Conservation (phyloP, 805 yeast species). For the Yamadazyma nakazawae region DNA sequence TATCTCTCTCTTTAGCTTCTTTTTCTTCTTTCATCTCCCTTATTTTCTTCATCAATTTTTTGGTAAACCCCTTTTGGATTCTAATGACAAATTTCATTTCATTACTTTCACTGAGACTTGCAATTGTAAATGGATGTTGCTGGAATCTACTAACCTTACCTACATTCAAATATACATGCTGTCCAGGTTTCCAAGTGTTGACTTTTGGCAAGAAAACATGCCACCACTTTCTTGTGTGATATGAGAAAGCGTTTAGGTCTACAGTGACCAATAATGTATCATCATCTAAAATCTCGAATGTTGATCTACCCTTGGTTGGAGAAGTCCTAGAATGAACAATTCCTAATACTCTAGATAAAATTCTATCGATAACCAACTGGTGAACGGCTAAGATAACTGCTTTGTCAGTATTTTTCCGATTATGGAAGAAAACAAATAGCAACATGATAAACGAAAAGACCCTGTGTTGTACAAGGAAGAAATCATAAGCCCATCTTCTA, state of each 20-base stretch:
- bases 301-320: conserved; percentile 38
- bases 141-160: conserved; percentile 35
- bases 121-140: conserved; percentile 48
- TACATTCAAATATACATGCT: conserved; percentile 43
- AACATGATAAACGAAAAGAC: conserved; percentile 41
- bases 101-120: conserved; percentile 35
- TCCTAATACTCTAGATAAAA: conserved; percentile 26
- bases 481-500: conserved; percentile 39
- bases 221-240: conserved; percentile 24
- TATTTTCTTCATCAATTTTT: conserved; percentile 28
- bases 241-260: conserved; percentile 25
- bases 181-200: conserved; percentile 47
- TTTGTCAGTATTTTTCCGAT: conserved; percentile 26
- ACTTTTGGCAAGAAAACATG: conserved; percentile 30
- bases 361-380: conserved; percentile 39
- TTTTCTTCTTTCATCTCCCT: conserved; percentile 17
- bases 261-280: conserved; percentile 37
- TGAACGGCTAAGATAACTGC: conserved; percentile 41
- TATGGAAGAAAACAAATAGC: conserved; percentile 41
- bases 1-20: conserved; percentile 9
- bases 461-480: conserved; percentile 43
- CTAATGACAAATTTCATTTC: conserved; percentile 41
- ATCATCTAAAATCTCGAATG: conserved; percentile 39
- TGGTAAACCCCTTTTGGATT: conserved; percentile 43
- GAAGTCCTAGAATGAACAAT: conserved; percentile 30